These are phyloP conservation scores for Sphagnum magellanicum DNA, from an alignment of 228 moss, liverwort and hornwort species.

Conservation along the genomic window DNA sequence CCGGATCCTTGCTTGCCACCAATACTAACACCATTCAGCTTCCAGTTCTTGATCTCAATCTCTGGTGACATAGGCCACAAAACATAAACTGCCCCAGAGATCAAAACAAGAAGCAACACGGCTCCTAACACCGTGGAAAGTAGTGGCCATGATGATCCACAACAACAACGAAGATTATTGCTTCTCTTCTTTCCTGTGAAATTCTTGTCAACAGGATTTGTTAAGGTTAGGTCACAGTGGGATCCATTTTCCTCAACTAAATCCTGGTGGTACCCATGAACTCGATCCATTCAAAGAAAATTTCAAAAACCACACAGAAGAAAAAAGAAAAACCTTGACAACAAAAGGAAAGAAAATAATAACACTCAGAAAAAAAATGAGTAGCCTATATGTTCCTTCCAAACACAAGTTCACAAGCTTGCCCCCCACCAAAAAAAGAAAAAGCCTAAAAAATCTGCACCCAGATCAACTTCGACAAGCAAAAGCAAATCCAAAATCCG, in stretches of 20 bases:
- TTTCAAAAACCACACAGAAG: too few relatives aligned
- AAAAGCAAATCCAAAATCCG: too few relatives aligned
- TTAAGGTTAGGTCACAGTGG: not conserved
- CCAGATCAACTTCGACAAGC: too few relatives aligned
- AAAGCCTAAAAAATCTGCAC: too few relatives aligned
- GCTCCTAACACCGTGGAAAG: conserved; percentile 9
- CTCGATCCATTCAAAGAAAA: too few relatives aligned
- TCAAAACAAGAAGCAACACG: conserved; percentile 15
- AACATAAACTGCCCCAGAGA: conserved; percentile 19
- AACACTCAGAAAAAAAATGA: too few relatives aligned
- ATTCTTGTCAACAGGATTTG: not conserved
- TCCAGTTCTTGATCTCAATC: conserved; percentile 38
- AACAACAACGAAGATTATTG: not conserved
- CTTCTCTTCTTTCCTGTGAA: not conserved
- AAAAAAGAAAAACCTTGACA: too few relatives aligned
- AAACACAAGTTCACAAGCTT: too few relatives aligned
- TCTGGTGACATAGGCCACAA: conserved; percentile 35
- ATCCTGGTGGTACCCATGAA: too few relatives aligned
- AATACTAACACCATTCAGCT: conserved; percentile 47
- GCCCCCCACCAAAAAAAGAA: too few relatives aligned
- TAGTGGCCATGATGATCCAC: not conserved
- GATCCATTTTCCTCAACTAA: not conserved
- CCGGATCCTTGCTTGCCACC: conserved; percentile 14
- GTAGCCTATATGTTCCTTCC: too few relatives aligned
- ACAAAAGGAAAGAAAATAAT: too few relatives aligned